Evolutionary conservation across 106 monocot genomes (phyloP).

Genomic region (Phalaenopsis equestris): DNA sequence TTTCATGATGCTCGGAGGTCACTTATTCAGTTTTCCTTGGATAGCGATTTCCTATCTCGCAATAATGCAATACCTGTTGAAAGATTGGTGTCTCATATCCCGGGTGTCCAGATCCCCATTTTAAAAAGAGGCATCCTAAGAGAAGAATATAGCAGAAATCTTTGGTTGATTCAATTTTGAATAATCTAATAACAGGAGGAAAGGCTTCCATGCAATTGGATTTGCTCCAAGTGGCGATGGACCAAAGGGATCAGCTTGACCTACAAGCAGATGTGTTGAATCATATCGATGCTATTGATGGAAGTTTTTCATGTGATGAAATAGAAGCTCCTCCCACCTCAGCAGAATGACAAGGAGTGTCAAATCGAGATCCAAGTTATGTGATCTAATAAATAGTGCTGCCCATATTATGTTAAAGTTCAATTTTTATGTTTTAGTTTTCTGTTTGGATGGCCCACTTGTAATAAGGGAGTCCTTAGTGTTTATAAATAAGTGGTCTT

Average conservation of each 20-base stretch:
- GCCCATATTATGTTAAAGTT: no score
- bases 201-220: slow-evolving; percentile 87
- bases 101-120: slow-evolving; percentile 95
- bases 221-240: slow-evolving; percentile 61
- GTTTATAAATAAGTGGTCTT: no score
- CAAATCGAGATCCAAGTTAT: no score
- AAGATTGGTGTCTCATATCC: slow-evolving; percentile 64
- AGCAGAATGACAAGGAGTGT: no score
- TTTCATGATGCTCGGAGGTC: neutral
- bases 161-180: slow-evolving; percentile 65
- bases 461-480: no score
- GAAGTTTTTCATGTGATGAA: slow-evolving; percentile 27
- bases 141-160: slow-evolving; percentile 68
- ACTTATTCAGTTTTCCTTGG: slow-evolving; percentile 10
- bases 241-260: slow-evolving; percentile 82
- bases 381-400: no score
- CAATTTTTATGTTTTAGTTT: no score
- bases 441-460: no score
- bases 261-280: slow-evolving; percentile 38
- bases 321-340: slow-evolving; percentile 11
- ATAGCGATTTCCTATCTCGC: slow-evolving; percentile 79
- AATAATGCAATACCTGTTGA: slow-evolving; percentile 83
- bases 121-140: slow-evolving; percentile 89
- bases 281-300: slow-evolving; percentile 41
- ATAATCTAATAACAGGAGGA: slow-evolving; percentile 49